phyloP scores from a whole-genome alignment of 768 basidiomycete genomes.

The Solioccasus polychromus region DNA sequence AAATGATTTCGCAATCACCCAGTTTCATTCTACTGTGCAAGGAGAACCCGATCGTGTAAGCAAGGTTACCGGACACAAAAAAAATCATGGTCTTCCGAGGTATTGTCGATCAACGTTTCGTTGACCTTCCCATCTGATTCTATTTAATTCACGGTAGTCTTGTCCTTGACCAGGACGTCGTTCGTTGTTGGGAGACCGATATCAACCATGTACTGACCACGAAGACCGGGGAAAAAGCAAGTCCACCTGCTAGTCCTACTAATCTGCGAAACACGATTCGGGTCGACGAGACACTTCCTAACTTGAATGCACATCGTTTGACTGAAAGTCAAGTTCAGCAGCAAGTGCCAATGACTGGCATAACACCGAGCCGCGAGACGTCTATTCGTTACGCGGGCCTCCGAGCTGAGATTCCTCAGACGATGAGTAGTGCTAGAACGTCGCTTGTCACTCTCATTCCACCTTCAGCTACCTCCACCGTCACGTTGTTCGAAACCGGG shows the following conservation, averaged over 20 bases:
- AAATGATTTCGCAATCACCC: conserved; percentile 52
- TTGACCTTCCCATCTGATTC: not conserved
- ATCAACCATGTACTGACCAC: conserved; percentile 47
- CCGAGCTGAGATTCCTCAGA: conserved; percentile 49
- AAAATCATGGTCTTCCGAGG: conserved; percentile 68
- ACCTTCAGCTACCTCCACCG: conserved; percentile 59
- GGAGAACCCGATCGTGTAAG: conserved; percentile 29
- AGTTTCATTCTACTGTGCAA: conserved; percentile 58
- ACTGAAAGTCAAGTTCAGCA: conserved; percentile 36
- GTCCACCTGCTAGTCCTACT: conserved; percentile 40
- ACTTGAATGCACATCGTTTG: conserved; percentile 30
- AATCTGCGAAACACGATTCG: conserved; percentile 48
- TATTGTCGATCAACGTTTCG: not conserved
- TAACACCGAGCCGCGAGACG: conserved; percentile 32
- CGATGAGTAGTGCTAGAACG: conserved; percentile 48
- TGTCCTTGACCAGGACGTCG: conserved; percentile 57
- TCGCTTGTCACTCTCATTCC: conserved; percentile 46
- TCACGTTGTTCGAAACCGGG: conserved; percentile 54
- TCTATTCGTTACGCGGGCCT: conserved; percentile 48
- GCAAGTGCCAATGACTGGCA: conserved; percentile 14
- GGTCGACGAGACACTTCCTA: conserved; percentile 40
- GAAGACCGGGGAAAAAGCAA: conserved; percentile 39
- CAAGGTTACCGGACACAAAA: conserved; percentile 55
- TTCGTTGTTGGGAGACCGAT: conserved; percentile 57
- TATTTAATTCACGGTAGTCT: conserved; percentile 40